Conservation (phyloP, 2,329 filamentous ascomycete genomes). For the Fusarium buxicola region DNA sequence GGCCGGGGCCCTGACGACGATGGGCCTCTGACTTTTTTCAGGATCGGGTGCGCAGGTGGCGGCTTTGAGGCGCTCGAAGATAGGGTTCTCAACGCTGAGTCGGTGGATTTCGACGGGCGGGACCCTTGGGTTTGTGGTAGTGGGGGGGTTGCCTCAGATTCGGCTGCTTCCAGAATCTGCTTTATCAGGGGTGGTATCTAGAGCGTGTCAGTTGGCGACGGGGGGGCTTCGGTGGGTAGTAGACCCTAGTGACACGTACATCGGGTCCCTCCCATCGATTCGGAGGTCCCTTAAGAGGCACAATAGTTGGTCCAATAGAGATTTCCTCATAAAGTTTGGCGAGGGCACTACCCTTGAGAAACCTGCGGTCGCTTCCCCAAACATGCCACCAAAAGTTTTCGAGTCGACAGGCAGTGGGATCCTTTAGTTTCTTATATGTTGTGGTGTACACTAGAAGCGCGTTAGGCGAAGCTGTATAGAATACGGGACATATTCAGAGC, state of each 20-base stretch:
- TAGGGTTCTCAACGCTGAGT: conserved; percentile 39
- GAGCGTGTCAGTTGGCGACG: conserved; percentile 25
- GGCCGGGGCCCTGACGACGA: conserved; percentile 65
- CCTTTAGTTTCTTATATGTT: conserved; percentile 67
- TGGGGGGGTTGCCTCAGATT: conserved; percentile 28
- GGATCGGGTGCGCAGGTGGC: conserved; percentile 65
- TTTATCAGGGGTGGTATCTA: conserved; percentile 47
- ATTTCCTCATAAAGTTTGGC: conserved; percentile 69
- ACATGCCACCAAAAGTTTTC: conserved; percentile 77
- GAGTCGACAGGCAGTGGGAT: conserved; percentile 71
- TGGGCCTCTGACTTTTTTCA: conserved; percentile 69
- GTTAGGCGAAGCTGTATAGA: conserved; percentile 28
- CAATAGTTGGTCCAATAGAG: conserved; percentile 67
- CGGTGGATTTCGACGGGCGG: conserved; percentile 36
- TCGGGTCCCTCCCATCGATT: conserved; percentile 65
- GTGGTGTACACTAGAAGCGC: conserved; percentile 66
- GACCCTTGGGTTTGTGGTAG: conserved; percentile 29
- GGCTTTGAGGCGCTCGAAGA: conserved; percentile 59
- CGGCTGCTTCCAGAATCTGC: conserved; percentile 45
- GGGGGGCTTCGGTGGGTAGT: conserved; percentile 3
- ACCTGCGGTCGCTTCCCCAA: conserved; percentile 67
- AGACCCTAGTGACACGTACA: conserved; percentile 50
- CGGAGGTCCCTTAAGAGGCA: conserved; percentile 64
- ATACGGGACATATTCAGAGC: background rate
- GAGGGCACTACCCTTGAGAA: conserved; percentile 64